phyloP scores from a whole-genome alignment of 2,329 filamentous ascomycete genomes.

The Claviceps sp. region DNA sequence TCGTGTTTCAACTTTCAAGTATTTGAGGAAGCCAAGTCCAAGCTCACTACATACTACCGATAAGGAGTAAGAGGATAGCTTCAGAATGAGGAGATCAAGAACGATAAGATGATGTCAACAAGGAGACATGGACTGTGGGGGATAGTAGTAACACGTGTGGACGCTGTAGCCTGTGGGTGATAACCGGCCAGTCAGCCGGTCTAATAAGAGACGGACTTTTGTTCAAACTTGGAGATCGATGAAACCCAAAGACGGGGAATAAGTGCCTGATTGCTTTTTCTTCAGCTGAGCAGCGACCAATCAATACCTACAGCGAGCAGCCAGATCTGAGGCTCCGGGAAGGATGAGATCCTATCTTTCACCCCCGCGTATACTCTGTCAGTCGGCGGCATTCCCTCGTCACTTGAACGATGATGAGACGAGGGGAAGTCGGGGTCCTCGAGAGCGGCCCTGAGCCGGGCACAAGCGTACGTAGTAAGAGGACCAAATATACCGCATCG shows the following conservation, averaged over 20 bases:
- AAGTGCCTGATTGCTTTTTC: too few relatives aligned
- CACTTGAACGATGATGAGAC: background rate
- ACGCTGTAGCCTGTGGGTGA: background rate
- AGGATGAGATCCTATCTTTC: background rate
- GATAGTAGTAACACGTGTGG: background rate
- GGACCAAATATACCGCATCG: background rate
- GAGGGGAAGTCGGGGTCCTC: background rate
- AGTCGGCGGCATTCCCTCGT: background rate
- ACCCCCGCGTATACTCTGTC: background rate
- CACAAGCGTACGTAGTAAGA: background rate
- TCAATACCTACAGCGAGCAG: background rate
- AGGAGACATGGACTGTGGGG: constrained; percentile 1
- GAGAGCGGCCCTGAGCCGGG: background rate
- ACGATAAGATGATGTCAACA: background rate
- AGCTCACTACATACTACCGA: too few relatives aligned
- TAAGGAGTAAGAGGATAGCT: background rate
- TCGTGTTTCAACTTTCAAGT: background rate
- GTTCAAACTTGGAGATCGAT: too few relatives aligned
- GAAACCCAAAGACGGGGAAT: too few relatives aligned
- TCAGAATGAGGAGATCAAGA: background rate
- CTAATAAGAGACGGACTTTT: too few relatives aligned
- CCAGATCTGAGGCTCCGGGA: background rate
- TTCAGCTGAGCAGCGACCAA: too few relatives aligned
- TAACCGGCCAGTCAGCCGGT: background rate
- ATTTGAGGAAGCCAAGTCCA: too few relatives aligned